Evolutionary conservation across 495 filamentous ascomycete species (phyloP).

Genomic region (Aspergillus panamensis): DNA sequence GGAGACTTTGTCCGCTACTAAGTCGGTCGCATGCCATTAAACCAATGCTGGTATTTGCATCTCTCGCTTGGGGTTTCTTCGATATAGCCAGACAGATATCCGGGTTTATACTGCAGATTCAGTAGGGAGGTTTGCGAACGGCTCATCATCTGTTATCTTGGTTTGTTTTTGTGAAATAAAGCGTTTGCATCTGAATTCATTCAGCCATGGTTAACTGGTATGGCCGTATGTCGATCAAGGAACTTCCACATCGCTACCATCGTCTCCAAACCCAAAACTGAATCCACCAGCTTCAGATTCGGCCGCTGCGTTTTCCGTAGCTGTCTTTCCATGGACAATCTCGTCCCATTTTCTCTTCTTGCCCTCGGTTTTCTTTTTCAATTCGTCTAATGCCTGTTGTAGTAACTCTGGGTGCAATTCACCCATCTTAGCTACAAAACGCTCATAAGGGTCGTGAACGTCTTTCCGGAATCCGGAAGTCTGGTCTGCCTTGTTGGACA

Average conservation of each 20-base stretch:
- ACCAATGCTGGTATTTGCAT: not conserved
- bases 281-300: conserved; percentile 57
- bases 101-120: not conserved
- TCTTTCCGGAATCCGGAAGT: conserved; percentile 80
- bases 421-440: conserved; percentile 70
- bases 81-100: not conserved
- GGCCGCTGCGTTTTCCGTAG: conserved; percentile 39
- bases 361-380: conserved; percentile 57
- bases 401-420: conserved; percentile 63
- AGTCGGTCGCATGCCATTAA: conserved; percentile 89
- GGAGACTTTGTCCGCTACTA: conserved; percentile 60
- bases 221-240: conserved; percentile 29
- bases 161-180: not conserved
- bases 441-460: conserved; percentile 66
- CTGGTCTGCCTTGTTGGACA: conserved; percentile 77
- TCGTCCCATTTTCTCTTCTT: conserved; percentile 88
- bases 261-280: conserved; percentile 77
- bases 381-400: conserved; percentile 56
- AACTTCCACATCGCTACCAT: conserved; percentile 56
- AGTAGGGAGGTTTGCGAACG: not conserved
- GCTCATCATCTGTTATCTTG: not conserved
- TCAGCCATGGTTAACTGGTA: conserved; percentile 9
- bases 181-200: conserved; percentile 1
- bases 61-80: not conserved
- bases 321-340: conserved; percentile 51